These are phyloP conservation scores for Trametes coccinea DNA, from an alignment of 768 basidiomycete genomes.

Conservation along the genomic window DNA sequence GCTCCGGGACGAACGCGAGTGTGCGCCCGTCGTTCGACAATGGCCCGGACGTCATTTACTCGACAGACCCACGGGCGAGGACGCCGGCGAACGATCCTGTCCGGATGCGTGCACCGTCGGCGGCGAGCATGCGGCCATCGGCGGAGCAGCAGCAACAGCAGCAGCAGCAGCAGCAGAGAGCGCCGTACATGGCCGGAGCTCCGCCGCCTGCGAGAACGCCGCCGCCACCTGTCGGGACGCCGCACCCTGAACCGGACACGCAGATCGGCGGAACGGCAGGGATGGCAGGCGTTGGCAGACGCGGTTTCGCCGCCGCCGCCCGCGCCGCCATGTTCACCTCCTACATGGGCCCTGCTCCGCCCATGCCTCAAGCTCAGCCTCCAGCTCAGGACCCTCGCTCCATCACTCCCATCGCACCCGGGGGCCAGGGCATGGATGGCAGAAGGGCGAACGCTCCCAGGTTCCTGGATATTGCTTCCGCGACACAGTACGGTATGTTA, in stretches of 20 bases:
- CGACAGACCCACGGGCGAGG: conserved; percentile 14
- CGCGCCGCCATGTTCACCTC: conserved; percentile 55
- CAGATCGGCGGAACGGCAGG: conserved; percentile 74
- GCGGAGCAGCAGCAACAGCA: conserved; percentile 14
- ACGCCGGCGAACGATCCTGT: conserved; percentile 11
- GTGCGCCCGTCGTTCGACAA: conserved; percentile 8
- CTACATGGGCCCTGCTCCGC: conserved; percentile 13
- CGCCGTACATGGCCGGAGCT: conserved; percentile 16
- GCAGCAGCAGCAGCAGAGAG: background rate
- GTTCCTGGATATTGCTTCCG: conserved; percentile 33
- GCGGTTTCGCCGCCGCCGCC: conserved; percentile 78
- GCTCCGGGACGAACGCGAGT: conserved; percentile 19
- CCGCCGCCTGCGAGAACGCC: background rate
- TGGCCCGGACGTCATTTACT: conserved; percentile 23
- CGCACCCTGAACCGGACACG: conserved; percentile 52
- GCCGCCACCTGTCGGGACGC: background rate
- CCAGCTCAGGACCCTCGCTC: background rate
- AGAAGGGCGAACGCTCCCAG: conserved; percentile 34
- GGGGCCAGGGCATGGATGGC: conserved; percentile 32
- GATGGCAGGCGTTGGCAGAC: conserved; percentile 89
- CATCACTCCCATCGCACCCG: conserved; percentile 7
- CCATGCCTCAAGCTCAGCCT: background rate
- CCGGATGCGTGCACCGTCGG: conserved; percentile 27
- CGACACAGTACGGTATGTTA: conserved; percentile 28
- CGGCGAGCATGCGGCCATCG: conserved; percentile 25